Evolutionary conservation across 2,329 filamentous ascomycete genomes (phyloP).

Genomic region (Clonostachys sp.): DNA sequence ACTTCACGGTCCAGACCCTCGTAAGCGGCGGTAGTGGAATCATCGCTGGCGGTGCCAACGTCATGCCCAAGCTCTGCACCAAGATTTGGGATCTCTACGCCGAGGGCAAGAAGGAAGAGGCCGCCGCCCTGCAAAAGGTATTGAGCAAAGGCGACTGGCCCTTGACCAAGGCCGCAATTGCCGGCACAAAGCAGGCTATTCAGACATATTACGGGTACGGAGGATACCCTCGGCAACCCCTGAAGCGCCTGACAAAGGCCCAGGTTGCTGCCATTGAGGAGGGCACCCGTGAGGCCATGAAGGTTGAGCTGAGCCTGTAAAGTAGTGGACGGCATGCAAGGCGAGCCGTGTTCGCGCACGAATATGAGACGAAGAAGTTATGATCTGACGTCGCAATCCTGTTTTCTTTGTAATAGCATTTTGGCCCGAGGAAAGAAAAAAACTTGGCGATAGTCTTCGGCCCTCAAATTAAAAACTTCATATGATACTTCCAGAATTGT

Average conservation of each 20-base stretch:
- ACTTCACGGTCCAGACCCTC: conserved; percentile 81
- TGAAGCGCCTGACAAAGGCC: conserved; percentile 60
- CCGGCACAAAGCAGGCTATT: conserved; percentile 81
- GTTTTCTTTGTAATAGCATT: no score
- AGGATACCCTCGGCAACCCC: conserved; percentile 67
- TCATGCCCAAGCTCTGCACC: conserved; percentile 78
- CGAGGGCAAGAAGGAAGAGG: conserved; percentile 70
- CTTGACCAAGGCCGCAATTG: conserved; percentile 75
- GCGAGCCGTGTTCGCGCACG: no score
- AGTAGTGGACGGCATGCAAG: no score
- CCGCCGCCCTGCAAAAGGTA: conserved; percentile 70
- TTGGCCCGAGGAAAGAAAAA: no score
- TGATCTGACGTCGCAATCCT: no score
- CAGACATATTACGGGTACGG: conserved; percentile 81
- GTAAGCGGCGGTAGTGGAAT: conserved; percentile 76
- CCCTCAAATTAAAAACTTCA: no score
- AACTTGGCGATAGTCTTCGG: no score
- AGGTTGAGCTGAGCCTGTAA: conserved; percentile 52
- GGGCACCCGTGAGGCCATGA: conserved; percentile 59
- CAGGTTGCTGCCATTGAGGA: conserved; percentile 47
- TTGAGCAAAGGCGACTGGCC: conserved; percentile 79
- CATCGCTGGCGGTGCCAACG: conserved; percentile 81
- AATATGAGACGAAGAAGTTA: no score
- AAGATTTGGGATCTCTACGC: conserved; percentile 73
- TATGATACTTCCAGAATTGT: no score